A percentile compares a stretch with the other conserved stretches of the same genome.
These are phyloP conservation scores for Trametes cingulata DNA, from an alignment of 768 basidiomycete genomes.

Conservation along the genomic window DNA sequence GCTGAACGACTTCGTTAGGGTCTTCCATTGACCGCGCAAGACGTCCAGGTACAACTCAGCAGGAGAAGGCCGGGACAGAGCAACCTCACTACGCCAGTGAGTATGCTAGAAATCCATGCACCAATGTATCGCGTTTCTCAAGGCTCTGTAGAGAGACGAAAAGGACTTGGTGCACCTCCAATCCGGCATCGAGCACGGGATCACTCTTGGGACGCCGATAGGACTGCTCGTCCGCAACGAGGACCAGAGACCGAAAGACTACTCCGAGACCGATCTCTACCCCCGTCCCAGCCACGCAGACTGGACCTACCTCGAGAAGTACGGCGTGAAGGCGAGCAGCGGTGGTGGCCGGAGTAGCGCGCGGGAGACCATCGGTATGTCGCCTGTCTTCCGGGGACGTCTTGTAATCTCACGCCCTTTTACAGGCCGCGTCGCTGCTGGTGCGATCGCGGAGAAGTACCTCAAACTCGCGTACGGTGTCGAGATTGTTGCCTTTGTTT, in stretches of 20 bases:
- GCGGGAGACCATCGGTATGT: conserved; percentile 90
- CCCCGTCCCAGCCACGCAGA: conserved; percentile 98
- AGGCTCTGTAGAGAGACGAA: conserved; percentile 52
- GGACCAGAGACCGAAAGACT: conserved; percentile 97
- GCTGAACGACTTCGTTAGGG: conserved; percentile 56
- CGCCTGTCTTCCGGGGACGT: not conserved
- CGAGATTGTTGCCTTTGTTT: conserved; percentile 96
- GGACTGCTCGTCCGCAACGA: conserved; percentile 96
- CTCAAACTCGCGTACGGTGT: conserved; percentile 83
- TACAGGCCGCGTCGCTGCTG: conserved; percentile 92
- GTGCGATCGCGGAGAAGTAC: conserved; percentile 97
- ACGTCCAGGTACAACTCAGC: conserved; percentile 90
- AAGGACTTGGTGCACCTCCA: conserved; percentile 93
- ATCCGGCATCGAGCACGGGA: conserved; percentile 90
- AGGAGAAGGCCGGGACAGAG: conserved; percentile 94
- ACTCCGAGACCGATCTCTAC: conserved; percentile 96
- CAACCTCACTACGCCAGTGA: conserved; percentile 91
- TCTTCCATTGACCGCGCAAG: conserved; percentile 71
- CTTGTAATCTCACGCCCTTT: not conserved
- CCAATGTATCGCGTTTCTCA: not conserved
- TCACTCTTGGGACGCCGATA: conserved; percentile 97
- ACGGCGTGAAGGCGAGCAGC: conserved; percentile 95
- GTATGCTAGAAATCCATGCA: conserved; percentile 32
- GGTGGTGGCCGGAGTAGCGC: conserved; percentile 96
- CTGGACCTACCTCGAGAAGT: conserved; percentile 97